Base-by-base conservation (phyloP, 2,329 filamentous ascomycete species). In the Fonsecaea erecta region DNA sequence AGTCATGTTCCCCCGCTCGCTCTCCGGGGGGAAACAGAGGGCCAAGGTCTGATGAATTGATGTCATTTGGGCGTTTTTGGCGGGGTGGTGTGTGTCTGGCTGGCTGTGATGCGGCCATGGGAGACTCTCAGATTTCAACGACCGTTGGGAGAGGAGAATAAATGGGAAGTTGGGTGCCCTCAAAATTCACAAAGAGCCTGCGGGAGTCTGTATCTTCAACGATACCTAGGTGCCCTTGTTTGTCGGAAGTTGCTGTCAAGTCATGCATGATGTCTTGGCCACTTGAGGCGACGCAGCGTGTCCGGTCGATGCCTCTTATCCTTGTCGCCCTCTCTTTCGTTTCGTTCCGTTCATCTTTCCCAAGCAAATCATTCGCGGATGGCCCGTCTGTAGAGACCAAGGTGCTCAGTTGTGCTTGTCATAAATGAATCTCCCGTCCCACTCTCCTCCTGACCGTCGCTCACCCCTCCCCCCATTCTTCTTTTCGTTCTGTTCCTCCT, bases 151-250 rank as follows among this genome's bases (percentile, higher is more conserved):
- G 32, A 34, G 32, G 32, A 34, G 11, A 6, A 11, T 34, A 32
- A 32, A 32, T 32, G 30, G 32, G 32, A 34, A 12, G 32, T 7
- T 34, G 32, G 32, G 12, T 34, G 32, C 3, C 9, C 32, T 2
- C 37, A 56, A 18, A 48, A n/a, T n/a, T n/a, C n/a, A n/a, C n/a
- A 53, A 34, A 60, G 32, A 34, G 28, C 18, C n/a, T n/a, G n/a
- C 18, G 6, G 8, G 18, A 21, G 21, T 35, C n/a, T 35, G 63
- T 63, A 68, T 68, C 66, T 68, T 68, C 66, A 68, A 68, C 66
- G 65, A 67, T 67, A 67, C 61, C 32, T 54, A n/a, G 28, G 8
- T 52, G 48, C 21, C 28, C 5, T 52, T 11, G 26, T 40, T 52
- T 11, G 26, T 40, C 8, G 16, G 11, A 40, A 16, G 37, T 40